Conservation (phyloP, 2,329 filamentous ascomycete species). For the Shiraia sp. region DNA sequence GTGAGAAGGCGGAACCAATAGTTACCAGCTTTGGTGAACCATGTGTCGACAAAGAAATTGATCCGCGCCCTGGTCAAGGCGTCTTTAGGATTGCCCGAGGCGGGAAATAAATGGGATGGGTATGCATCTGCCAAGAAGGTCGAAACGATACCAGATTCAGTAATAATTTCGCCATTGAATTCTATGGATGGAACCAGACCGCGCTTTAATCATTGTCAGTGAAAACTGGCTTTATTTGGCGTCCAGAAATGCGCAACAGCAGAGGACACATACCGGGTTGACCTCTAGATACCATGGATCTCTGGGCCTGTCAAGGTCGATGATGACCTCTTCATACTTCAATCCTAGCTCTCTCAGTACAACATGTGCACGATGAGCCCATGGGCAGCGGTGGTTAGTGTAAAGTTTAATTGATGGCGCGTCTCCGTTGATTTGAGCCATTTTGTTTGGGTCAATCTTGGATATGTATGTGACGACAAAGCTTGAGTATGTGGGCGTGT, state of each 20-base stretch:
- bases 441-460: conserved; percentile 8
- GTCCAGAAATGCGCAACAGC: no score
- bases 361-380: conserved; percentile 76
- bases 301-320: conserved; percentile 71
- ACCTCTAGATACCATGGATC: conserved; percentile 74
- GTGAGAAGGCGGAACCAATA: conserved; percentile 53
- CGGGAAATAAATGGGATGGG: conserved; percentile 68
- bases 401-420: conserved; percentile 66
- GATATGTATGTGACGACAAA: background rate
- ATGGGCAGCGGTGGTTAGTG: conserved; percentile 72
- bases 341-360: conserved; percentile 68
- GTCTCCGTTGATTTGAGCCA: conserved; percentile 29
- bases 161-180: conserved; percentile 67
- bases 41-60: conserved; percentile 74
- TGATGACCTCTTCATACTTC: conserved; percentile 70
- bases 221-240: background rate
- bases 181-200: conserved; percentile 74
- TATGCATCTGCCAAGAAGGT: conserved; percentile 72
- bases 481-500: background rate
- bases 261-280: conserved; percentile 61
- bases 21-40: conserved; percentile 62
- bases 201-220: conserved; percentile 47
- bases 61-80: conserved; percentile 69
- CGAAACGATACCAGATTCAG: conserved; percentile 73
- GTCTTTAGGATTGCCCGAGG: conserved; percentile 55